These are phyloP conservation scores for Auriscalpium orientale DNA, from an alignment of 768 basidiomycete genomes.

Conservation along the genomic window DNA sequence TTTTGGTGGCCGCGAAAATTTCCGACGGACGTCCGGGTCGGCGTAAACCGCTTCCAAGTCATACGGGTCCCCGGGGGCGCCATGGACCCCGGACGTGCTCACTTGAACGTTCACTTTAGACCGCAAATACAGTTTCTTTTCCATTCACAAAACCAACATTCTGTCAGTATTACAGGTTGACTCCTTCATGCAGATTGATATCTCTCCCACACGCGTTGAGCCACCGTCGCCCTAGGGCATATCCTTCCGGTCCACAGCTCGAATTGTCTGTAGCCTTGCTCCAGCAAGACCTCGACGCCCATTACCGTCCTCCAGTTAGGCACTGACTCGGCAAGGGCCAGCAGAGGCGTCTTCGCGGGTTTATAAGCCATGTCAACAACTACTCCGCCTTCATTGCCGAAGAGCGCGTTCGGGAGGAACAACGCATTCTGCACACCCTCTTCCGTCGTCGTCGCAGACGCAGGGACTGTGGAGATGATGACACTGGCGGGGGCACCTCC, in stretches of 20 bases:
- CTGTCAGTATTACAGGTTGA: not conserved
- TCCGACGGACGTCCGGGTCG: too few relatives aligned
- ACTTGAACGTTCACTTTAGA: too few relatives aligned
- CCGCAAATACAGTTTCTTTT: too few relatives aligned
- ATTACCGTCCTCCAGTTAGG: conserved; percentile 63
- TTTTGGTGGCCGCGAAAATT: too few relatives aligned
- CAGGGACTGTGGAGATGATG: conserved; percentile 87
- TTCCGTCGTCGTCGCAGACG: conserved; percentile 44
- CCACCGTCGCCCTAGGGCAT: conserved; percentile 44
- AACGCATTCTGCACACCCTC: conserved; percentile 27
- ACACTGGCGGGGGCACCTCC: conserved; percentile 49
- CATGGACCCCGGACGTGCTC: too few relatives aligned
- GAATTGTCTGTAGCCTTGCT: conserved; percentile 86
- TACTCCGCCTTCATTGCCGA: conserved; percentile 54
- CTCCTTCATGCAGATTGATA: conserved; percentile 23
- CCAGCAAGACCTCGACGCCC: conserved; percentile 78
- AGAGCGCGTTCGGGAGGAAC: conserved; percentile 48
- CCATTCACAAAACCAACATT: too few relatives aligned
- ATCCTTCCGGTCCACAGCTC: conserved; percentile 69
- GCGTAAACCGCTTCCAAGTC: too few relatives aligned
- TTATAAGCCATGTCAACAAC: conserved; percentile 95
- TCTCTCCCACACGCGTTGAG: conserved; percentile 39
- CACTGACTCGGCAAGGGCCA: conserved; percentile 52
- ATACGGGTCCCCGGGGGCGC: too few relatives aligned
- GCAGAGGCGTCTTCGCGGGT: conserved; percentile 76